Conservation (phyloP, 208 protist species). For the Wallacemonas sp. region DNA sequence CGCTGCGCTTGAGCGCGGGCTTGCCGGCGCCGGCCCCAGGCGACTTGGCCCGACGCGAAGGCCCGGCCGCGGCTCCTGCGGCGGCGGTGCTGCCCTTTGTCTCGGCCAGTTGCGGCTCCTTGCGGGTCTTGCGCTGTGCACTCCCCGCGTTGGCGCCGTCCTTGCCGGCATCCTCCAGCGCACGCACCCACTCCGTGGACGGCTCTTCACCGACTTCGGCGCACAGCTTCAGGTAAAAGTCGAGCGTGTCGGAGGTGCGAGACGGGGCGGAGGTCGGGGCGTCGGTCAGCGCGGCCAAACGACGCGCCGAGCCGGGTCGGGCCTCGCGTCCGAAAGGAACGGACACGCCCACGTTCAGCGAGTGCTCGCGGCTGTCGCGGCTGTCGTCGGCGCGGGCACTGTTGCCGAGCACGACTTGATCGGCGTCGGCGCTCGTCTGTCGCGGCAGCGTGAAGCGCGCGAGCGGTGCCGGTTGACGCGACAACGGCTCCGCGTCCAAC, state of each 20-base stretch:
- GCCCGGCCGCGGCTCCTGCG: constrained; percentile 1
- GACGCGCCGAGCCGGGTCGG: not conserved
- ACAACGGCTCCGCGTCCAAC: not conserved
- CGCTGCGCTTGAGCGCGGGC: constrained; percentile 28
- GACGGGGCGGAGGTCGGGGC: not conserved
- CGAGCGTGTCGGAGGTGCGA: constrained; percentile 32
- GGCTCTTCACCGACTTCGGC: constrained; percentile 56
- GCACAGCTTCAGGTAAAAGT: constrained; percentile 56
- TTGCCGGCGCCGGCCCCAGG: constrained; percentile 12
- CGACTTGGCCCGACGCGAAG: constrained; percentile 20
- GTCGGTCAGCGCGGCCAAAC: not conserved
- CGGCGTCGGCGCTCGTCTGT: not conserved
- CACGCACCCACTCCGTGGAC: constrained; percentile 56
- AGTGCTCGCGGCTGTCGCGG: constrained; percentile 8
- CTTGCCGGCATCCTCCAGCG: constrained; percentile 14
- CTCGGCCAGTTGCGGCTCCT: not conserved
- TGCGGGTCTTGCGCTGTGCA: constrained; percentile 7
- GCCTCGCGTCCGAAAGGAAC: not conserved
- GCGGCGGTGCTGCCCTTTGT: not conserved
- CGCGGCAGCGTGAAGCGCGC: not conserved
- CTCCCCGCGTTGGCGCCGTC: not conserved
- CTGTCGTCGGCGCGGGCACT: not conserved
- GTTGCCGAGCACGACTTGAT: constrained; percentile 9
- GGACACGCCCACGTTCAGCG: not conserved
- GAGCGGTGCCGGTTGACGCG: not conserved